A percentile compares a stretch with the other conserved stretches of the same genome.
phyloP scores from a whole-genome alignment of 306 rosid genomes.

The Quercus parvula region DNA sequence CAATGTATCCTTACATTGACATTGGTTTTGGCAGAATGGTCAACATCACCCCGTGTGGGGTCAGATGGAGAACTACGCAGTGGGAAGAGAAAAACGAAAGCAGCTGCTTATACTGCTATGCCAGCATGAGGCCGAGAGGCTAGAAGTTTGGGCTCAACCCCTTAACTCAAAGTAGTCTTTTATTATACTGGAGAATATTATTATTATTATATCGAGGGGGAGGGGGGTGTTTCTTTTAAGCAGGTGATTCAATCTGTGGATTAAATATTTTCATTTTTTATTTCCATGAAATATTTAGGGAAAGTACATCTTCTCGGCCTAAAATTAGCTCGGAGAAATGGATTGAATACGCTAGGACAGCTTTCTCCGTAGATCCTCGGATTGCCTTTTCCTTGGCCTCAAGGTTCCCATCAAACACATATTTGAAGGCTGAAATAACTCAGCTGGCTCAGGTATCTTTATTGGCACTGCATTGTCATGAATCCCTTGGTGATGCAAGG shows the following conservation, averaged over 20 bases:
- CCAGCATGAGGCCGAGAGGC: constrained; percentile 96
- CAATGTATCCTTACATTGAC: constrained; percentile 18
- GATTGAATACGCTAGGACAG: constrained; percentile 85
- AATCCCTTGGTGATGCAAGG: neutral
- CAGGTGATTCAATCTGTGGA: neutral
- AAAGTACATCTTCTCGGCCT: constrained; percentile 54
- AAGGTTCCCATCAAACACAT: constrained; percentile 78
- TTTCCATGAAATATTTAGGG: constrained; percentile 46
- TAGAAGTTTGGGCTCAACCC: constrained; percentile 98
- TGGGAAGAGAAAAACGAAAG: constrained; percentile 82
- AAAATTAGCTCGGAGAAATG: constrained; percentile 86
- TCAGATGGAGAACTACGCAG: constrained; percentile 78
- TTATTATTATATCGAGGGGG: neutral
- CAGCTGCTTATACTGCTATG: constrained; percentile 87
- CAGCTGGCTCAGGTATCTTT: constrained; percentile 79
- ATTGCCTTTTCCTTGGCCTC: constrained; percentile 78
- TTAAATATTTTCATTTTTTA: constrained; percentile 1
- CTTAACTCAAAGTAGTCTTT: constrained; percentile 70
- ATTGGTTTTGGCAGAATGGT: constrained; percentile 51
- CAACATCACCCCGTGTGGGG: constrained; percentile 97
- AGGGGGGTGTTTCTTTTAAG: neutral
- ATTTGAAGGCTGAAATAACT: constrained; percentile 79
- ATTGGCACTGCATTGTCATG: neutral
- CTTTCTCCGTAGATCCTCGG: constrained; percentile 92
- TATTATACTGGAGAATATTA: neutral